Base-by-base conservation (phyloP, 2,329 filamentous ascomycete genomes). In the Pleomassaria siparia region DNA sequence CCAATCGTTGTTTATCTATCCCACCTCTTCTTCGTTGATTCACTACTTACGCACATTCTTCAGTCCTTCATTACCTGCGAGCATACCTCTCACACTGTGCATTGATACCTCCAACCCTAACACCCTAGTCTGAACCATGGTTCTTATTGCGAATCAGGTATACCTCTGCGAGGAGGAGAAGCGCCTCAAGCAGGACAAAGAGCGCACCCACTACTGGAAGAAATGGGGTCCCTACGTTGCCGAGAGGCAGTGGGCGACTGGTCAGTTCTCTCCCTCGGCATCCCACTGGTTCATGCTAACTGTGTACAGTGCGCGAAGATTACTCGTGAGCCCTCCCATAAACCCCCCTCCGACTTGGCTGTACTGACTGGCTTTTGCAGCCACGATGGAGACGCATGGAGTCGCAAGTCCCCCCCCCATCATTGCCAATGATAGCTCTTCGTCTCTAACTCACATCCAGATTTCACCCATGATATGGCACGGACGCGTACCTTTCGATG, bases 221-320 rank as follows among this genome's bases (percentile, higher is more conserved):
- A 90, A 87, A 84, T 96, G 91, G 91, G 92, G 92, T 46, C 87
- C 91, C 20, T 97, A 96, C 67, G 86, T 95, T 61, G 85, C 91
- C 46, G 92, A 97, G 77, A 81, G 91, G 67, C 91, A 96, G 77
- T 96, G 92, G 92, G 91, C 91, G 48, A 96, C 91, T 59, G 91
- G 89, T 88, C 75, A 68, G 82, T 59, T 9, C 46, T 30, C 20
- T 16, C 22, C 21, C 28, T 25, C 15, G 16, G 18, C 16, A 33
- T 32, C 39, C 11, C 10, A 40, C 18, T 39, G 15, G 40, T 43
- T 18, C 37, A 43, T 46, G 55, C 69, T 73, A 60, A 73, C 56
- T 46, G 50, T 51, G 43, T 49, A 60, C 71, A 87, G 90, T 95
- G 52, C 83, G 91, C 66, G 91, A 96, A 79, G 92, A 97, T 75